These are phyloP conservation scores for Epichloe festucae DNA, from an alignment of 2,329 filamentous ascomycete genomes.

Conservation along the genomic window DNA sequence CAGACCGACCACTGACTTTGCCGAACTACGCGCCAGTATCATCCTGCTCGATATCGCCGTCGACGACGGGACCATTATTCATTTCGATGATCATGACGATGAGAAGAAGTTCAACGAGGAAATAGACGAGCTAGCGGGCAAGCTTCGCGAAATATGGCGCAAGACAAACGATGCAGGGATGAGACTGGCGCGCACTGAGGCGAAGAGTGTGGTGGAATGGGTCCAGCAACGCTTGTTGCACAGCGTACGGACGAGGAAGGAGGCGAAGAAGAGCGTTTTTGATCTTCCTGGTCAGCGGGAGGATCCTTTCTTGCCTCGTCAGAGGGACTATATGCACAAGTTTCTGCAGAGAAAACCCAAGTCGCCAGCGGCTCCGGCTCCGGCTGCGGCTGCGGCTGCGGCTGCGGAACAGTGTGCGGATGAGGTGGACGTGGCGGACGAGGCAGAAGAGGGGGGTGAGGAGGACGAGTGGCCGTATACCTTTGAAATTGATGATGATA, in stretches of 20 bases:
- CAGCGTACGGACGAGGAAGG: slow-evolving; percentile 52
- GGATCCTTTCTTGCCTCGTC: slow-evolving; percentile 27
- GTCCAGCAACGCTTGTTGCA: slow-evolving; percentile 62
- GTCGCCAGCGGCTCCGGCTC: neutral
- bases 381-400: too few species aligned
- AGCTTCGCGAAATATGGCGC: slow-evolving; percentile 43
- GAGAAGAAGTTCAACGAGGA: slow-evolving; percentile 50
- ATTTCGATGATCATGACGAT: slow-evolving; percentile 16
- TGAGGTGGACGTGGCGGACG: neutral
- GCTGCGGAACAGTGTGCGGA: neutral
- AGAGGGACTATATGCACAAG: slow-evolving; percentile 36
- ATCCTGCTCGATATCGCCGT: slow-evolving; percentile 62
- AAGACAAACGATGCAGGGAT: slow-evolving; percentile 65
- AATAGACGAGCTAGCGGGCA: slow-evolving; percentile 52
- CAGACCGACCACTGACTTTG: slow-evolving; percentile 50
- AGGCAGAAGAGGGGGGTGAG: neutral
- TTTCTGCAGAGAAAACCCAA: slow-evolving; percentile 24
- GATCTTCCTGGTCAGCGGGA: slow-evolving; percentile 23
- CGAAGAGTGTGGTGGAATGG: slow-evolving; percentile 63
- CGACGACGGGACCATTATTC: slow-evolving; percentile 39
- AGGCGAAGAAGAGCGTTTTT: slow-evolving; percentile 39
- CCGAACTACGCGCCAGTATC: slow-evolving; percentile 50
- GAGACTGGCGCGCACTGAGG: slow-evolving; percentile 57
- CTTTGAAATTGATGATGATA: neutral
- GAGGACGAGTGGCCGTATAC: neutral